These are phyloP conservation scores for Forsythia viridissima DNA, from an alignment of 257 asterid species.

Conservation along the genomic window DNA sequence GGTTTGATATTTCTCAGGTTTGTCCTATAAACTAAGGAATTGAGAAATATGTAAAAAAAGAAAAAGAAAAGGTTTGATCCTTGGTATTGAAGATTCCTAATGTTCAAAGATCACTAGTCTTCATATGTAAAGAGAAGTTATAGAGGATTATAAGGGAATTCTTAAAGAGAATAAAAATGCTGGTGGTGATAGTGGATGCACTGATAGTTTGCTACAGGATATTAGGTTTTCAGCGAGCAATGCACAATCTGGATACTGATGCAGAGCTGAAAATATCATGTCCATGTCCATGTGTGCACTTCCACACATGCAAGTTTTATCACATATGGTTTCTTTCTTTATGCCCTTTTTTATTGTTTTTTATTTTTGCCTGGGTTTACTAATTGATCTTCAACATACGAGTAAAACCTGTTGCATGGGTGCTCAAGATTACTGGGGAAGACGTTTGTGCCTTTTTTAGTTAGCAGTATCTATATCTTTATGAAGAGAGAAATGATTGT, in stretches of 20 bases:
- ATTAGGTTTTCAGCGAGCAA: background rate
- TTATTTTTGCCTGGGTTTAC: background rate
- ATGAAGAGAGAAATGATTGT: conserved; percentile 12
- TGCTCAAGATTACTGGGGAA: background rate
- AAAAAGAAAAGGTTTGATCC: conserved; percentile 1
- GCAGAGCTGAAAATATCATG: background rate
- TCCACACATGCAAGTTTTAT: background rate
- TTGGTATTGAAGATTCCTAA: background rate
- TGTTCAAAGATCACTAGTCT: background rate
- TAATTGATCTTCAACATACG: background rate
- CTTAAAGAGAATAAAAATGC: conserved; percentile 4
- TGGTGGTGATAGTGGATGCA: conserved; percentile 16
- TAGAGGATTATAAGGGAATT: background rate
- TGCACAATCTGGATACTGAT: background rate
- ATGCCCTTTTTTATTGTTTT: background rate
- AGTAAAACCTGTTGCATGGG: background rate
- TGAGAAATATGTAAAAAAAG: background rate
- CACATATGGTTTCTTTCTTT: background rate
- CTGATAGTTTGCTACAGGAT: background rate
- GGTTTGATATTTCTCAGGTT: conserved; percentile 72
- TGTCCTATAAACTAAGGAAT: conserved; percentile 17
- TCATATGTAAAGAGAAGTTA: background rate
- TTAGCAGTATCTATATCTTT: background rate
- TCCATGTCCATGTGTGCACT: conserved; percentile 3
- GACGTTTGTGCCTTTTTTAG: background rate